Base-by-base conservation (phyloP, 2,329 filamentous ascomycete species). In the Cordyceps javanica region DNA sequence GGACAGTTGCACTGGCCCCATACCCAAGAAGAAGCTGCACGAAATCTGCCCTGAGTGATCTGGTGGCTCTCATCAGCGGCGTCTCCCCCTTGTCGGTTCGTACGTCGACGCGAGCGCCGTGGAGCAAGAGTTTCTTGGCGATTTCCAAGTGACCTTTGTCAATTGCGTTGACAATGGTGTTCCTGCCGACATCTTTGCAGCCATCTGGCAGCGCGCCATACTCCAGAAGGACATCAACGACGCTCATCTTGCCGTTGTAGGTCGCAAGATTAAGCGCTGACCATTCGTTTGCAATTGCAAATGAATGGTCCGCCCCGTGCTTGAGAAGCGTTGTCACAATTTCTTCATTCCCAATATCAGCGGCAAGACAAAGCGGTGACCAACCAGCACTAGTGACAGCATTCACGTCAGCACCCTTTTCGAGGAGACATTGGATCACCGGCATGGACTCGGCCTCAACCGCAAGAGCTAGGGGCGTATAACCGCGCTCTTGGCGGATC, bases 341-440 rank as follows among this genome's bases (percentile, higher is more conserved):
- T 1, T 25, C 21, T 13, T 23, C 19, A 16, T 60, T 52, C 28
- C 61, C 62, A 10, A 48, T 56, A 23, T 56, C 34, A 13, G 68
- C 68, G 30, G 64, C 60, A 59, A 72, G 72, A 26, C 67, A 70
- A 50, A 69, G 63, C 3, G 41, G 62, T 52, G n/a, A 59, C 61
- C 30, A 64, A 14, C 41, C 48, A 7, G 51, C 59, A 57, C 63
- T 64, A 3, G 62, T 62, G 8, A 60, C 59, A 32, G 60, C 41
- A 42, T 67, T 65, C 45, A 64, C 61, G 63, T 69, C 67, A 61
- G 66, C 68, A 55, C 68, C 70, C 3, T 64, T 30, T 1, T 46
- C n/a, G 5, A 62, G 46, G 19, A 62, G 44, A 11, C 53, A 32
- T 28, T 38, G 23, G 23, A 59, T 53, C 21, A 62, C 39, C 3